These are phyloP conservation scores for Boletus sensibilis DNA, from an alignment of 768 basidiomycete genomes.

Conservation along the genomic window DNA sequence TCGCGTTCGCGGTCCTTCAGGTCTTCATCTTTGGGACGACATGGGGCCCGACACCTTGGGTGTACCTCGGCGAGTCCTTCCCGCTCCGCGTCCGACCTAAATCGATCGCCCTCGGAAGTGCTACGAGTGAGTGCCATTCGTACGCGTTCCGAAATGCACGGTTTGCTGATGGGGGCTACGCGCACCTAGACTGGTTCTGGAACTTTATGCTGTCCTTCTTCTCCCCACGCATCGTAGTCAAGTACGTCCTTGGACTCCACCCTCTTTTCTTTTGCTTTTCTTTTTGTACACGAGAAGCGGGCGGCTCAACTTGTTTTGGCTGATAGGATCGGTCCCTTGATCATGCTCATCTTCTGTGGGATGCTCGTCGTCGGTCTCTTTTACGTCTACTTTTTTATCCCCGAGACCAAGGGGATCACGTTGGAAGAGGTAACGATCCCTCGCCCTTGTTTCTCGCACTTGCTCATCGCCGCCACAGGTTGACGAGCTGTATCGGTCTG, in stretches of 20 bases:
- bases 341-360: constrained; percentile 74
- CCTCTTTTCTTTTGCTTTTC: not conserved
- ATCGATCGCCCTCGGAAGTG: constrained; percentile 72
- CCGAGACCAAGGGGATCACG: constrained; percentile 78
- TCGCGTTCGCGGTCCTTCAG: constrained; percentile 77
- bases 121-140: constrained; percentile 38
- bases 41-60: constrained; percentile 79
- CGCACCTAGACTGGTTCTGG: constrained; percentile 58
- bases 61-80: constrained; percentile 79
- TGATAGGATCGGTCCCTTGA: constrained; percentile 65
- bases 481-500: constrained; percentile 72
- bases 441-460: not conserved
- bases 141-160: not conserved
- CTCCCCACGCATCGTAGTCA: constrained; percentile 60
- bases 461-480: constrained; percentile 41
- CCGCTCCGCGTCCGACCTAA: constrained; percentile 78
- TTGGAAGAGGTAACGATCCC: constrained; percentile 49
- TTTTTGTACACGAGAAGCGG: not conserved
- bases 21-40: constrained; percentile 70
- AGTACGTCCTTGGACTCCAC: constrained; percentile 33
- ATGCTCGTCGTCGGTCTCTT: constrained; percentile 66
- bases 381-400: constrained; percentile 75
- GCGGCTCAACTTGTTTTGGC: not conserved
- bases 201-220: constrained; percentile 76
- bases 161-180: constrained; percentile 5